Evolutionary conservation across 179 eudicot genomes (phyloP), one percentile per base, ranked within the genome.

Genomic region (Silene vulgaris): DNA sequence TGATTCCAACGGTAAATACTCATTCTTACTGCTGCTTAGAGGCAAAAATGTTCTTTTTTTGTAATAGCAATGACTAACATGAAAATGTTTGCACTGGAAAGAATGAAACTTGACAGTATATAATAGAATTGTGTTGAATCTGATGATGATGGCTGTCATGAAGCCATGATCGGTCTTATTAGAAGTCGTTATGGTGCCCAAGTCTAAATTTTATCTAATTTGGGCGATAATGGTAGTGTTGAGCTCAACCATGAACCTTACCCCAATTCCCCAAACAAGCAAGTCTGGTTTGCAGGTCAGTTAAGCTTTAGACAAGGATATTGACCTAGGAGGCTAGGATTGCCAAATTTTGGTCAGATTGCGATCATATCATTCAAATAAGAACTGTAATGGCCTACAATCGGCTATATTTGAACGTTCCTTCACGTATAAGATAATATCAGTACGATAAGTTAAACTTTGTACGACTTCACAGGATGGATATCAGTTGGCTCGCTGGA

Each of bases 401-500:
- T 48, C 14, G 54, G 16, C 16, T 9, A 48, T 50, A 7, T 50
- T 14, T 14, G 57, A 50, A 50, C 0, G 56, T n/a, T 50, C 16
- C 3, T 50, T 6, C 54, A 48, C 56, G 3, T 3, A 50, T 11
- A 50, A 50, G 56, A 50, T 12, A 45, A 13, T 50, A 50, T 50
- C 56, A 50, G 56, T 14, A 14, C 3, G 57, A 50, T 50, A 50
- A 50, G 57, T 12, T 12, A 48, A 16, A 61, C 54, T 19, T 66
- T 3, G 16, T 45, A 37, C 37, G 37, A 59, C 71, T 65, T 78
- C 52, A 57, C 85, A 94, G 99, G 99, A 20, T 95, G 99, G 99
- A 79, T 95, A 73, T 90, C 99, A 43, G 72, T 90, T 56, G 96
- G 99, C 60, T 95, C 99, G 20, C 79, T 90, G 65, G 95, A 95